Base-by-base conservation (phyloP, 225 moss, liverwort and hornwort genomes). In the Asterella californica region DNA sequence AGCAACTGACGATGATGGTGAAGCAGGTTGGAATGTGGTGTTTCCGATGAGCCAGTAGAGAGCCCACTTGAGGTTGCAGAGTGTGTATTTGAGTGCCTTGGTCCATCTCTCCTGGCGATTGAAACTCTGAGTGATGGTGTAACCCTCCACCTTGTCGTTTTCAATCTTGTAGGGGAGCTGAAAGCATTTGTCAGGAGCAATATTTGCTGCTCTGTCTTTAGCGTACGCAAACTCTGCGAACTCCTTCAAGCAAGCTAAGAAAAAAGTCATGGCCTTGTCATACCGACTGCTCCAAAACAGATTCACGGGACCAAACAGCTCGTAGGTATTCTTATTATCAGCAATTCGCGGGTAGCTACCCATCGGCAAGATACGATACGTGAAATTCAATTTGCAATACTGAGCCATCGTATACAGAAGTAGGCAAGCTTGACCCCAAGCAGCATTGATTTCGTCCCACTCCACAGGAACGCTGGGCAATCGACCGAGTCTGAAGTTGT, bases 361-460 rank as follows among this genome's bases (percentile, higher is more conserved):
- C 95, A 99, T 95, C 12, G 99, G 99, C 80, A 99, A 86, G 83
- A 99, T 95, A 75, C 93, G 88, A 81, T 95, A 95, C 83, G 95
- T 92, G 84, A 99, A 99, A 76, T 91, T 95, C 36, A 99, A 90
- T 74, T 87, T 89, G 83, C 95, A 99, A 72, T 92, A 95, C 84
- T 95, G 99, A 79, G 99, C 95, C 99, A 99, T 99, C 74, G 99
- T 99, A 64, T 92, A 83, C 76, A 99, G 83, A 46, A 99, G 88
- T 79, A 99, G 89, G 80, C 99, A 95, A 36, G 99, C 99, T 86
- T 99, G 99, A 79, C 99, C 99, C 99, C 99, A 99, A 55, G 99
- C 99, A 81, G 99, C 99, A 85, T 99, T 99, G 25, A 99, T 95
- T 85, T 99, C 99, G 79, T 99, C 99, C 99, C 99, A 99, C 84